phyloP scores from a whole-genome alignment of 805 yeast genomes.

The Cyberlindnera suaveolens region DNA sequence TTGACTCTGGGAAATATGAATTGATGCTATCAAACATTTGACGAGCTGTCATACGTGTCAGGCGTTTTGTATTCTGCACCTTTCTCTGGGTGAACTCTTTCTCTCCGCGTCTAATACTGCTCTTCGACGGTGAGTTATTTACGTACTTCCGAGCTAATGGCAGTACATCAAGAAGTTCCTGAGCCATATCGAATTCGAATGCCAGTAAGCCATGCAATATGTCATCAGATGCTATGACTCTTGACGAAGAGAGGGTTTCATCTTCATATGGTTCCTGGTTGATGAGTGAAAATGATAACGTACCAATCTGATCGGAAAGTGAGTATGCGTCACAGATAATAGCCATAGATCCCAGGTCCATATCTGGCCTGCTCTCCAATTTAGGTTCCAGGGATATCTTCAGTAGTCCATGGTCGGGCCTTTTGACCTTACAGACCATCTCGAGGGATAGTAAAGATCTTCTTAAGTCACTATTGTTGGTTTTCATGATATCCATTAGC shows the following conservation, averaged over 20 bases:
- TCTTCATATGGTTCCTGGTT: conserved; percentile 8
- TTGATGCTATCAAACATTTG: conserved; percentile 4
- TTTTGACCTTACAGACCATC: conserved; percentile 26
- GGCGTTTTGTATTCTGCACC: conserved; percentile 7
- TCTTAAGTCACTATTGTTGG: conserved; percentile 37
- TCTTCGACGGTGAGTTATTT: not conserved
- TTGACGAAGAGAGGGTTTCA: conserved; percentile 34
- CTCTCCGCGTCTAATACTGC: conserved; percentile 8
- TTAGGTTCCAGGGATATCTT: not conserved
- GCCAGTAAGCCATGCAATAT: conserved; percentile 28
- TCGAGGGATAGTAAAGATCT: conserved; percentile 41
- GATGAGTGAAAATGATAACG: conserved; percentile 9
- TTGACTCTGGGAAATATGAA: conserved; percentile 2
- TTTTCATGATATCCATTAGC: conserved; percentile 25
- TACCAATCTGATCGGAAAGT: conserved; percentile 9
- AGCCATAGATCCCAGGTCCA: not conserved
- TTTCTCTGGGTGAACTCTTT: conserved; percentile 11
- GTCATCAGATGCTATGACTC: conserved; percentile 29
- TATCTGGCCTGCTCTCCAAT: not conserved
- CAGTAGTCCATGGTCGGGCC: not conserved
- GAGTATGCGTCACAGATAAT: conserved; percentile 5
- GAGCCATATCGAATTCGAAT: conserved; percentile 33
- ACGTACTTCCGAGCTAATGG: conserved; percentile 4
- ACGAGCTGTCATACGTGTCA: conserved; percentile 11
- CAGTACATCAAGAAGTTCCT: conserved; percentile 3